These are phyloP conservation scores for Debaryomyces robertsiae DNA, from an alignment of 1,139 yeast genomes.

Conservation along the genomic window DNA sequence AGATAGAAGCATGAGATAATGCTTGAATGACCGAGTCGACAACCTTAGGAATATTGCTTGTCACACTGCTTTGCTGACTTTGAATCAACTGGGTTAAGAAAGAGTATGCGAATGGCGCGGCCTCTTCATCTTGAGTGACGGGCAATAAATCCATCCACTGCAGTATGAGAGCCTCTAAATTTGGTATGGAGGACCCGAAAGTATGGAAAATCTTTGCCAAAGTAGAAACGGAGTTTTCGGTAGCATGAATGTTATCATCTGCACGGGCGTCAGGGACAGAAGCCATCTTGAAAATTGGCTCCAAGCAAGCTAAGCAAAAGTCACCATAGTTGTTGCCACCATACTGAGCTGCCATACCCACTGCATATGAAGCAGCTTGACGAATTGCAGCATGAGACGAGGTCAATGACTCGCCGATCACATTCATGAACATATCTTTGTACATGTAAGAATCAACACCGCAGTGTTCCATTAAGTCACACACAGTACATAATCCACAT, in stretches of 20 bases:
- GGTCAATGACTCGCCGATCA: conserved; percentile 64
- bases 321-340: conserved; percentile 69
- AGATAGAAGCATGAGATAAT: conserved; percentile 63
- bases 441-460: conserved; percentile 69
- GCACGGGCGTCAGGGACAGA: conserved; percentile 83
- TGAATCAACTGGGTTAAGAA: conserved; percentile 77
- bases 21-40: conserved; percentile 81
- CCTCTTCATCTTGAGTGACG: conserved; percentile 79
- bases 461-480: conserved; percentile 78
- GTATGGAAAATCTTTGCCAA: conserved; percentile 77
- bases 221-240: conserved; percentile 83
- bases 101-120: conserved; percentile 83
- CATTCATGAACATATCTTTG: conserved; percentile 64
- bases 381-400: conserved; percentile 75
- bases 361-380: conserved; percentile 83
- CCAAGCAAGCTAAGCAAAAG: conserved; percentile 67
- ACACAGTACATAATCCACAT: conserved; percentile 79
- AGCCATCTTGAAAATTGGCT: conserved; percentile 72
- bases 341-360: conserved; percentile 84
- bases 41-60: conserved; percentile 59
- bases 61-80: conserved; percentile 64
- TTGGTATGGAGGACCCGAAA: conserved; percentile 59
- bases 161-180: conserved; percentile 60
- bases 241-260: conserved; percentile 82
- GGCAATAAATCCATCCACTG: conserved; percentile 88